Evolutionary conservation across 495 filamentous ascomycete genomes (phyloP).

Genomic region (Hyaloscypha bicolor): DNA sequence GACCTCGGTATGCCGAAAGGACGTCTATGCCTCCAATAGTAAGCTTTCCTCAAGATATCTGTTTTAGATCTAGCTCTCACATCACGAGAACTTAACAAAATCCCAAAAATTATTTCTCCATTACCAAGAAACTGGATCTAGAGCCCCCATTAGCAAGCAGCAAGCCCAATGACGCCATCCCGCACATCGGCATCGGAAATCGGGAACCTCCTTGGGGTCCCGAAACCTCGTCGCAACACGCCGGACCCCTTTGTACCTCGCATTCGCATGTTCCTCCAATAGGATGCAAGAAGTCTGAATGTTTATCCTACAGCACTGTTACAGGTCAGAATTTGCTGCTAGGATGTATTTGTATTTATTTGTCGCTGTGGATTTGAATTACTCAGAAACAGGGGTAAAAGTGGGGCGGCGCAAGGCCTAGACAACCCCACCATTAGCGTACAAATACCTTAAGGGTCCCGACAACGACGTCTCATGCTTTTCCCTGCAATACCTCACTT

Average conservation of each 20-base stretch:
- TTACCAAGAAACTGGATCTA: neutral
- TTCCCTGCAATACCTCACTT: neutral
- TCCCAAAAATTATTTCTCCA: neutral
- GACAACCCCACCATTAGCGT: conserved; percentile 13
- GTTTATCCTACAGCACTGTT: neutral
- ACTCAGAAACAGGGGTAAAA: neutral
- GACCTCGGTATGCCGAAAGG: neutral
- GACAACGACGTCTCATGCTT: neutral
- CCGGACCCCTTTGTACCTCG: neutral
- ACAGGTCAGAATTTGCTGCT: neutral
- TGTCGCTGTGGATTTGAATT: neutral
- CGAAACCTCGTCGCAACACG: neutral
- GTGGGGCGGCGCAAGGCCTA: neutral
- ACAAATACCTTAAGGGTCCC: neutral
- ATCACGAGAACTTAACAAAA: neutral
- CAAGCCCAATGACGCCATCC: neutral
- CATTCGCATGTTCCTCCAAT: neutral
- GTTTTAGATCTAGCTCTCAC: neutral
- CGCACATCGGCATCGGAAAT: neutral
- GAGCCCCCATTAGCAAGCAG: neutral
- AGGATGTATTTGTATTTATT: neutral
- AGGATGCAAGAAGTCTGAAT: neutral
- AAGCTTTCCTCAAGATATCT: neutral
- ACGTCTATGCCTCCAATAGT: neutral
- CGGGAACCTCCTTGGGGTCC: neutral